Evolutionary conservation across 225 moss, liverwort and hornwort genomes (phyloP).

Genomic region (Physcomitrellopsis africana): DNA sequence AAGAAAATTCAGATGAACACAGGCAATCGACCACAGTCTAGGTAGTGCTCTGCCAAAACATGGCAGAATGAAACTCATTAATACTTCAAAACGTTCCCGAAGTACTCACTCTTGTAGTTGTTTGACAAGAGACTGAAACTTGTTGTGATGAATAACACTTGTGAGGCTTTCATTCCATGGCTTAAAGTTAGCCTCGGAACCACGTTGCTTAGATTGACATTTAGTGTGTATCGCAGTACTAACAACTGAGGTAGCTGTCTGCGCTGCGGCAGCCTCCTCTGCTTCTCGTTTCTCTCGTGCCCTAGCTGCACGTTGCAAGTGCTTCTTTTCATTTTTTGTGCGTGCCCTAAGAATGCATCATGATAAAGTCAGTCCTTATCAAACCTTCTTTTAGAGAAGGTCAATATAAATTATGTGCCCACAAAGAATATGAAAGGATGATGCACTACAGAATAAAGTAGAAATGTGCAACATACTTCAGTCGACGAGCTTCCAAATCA

Average conservation of each 20-base stretch:
- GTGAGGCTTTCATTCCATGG: conserved; percentile 40
- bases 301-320: conserved; percentile 56
- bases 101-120: conserved; percentile 47
- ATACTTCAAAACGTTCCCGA: conserved; percentile 15
- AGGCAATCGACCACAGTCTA: conserved; percentile 1
- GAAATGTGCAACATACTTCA: conserved; percentile 41
- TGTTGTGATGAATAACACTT: conserved; percentile 32
- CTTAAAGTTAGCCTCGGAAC: conserved; percentile 18
- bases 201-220: conserved; percentile 35
- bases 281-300: conserved; percentile 55
- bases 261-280: conserved; percentile 47
- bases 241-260: conserved; percentile 37
- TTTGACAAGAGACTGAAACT: conserved; percentile 40
- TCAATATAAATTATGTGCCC: neutral
- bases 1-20: neutral
- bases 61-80: neutral
- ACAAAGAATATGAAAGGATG: neutral
- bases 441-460: conserved; percentile 11
- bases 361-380: conserved; percentile 6
- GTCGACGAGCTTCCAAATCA: conserved; percentile 48
- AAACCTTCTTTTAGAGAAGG: conserved; percentile 8
- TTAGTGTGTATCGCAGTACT: conserved; percentile 24
- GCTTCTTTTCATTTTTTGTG: conserved; percentile 63
- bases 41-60: conserved; percentile 3
- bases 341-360: conserved; percentile 42